Percentiles rank a stretch among this genome's conserved stretches.
Evolutionary conservation across 306 rosid genomes (phyloP).

Genomic region (Lathyrus oleraceus): DNA sequence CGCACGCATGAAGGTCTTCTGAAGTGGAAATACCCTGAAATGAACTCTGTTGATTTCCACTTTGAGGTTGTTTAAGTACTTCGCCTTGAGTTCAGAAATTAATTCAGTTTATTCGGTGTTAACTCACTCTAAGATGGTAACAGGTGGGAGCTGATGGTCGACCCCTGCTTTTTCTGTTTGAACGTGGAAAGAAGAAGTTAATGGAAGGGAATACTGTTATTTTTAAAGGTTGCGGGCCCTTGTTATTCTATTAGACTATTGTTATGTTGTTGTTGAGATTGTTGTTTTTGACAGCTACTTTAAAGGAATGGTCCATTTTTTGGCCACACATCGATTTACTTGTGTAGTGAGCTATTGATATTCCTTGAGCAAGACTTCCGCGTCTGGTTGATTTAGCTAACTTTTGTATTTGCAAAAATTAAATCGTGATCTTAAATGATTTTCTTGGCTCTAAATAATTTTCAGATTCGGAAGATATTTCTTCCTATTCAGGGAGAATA

Average conservation of each 20-base stretch:
- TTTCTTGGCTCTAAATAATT: constrained; percentile 5
- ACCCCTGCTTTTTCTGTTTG: constrained; percentile 65
- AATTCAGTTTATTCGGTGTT: constrained; percentile 25
- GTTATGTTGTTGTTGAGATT: background rate
- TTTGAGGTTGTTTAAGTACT: constrained; percentile 67
- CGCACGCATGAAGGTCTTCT: constrained; percentile 99
- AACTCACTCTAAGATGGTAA: constrained; percentile 29
- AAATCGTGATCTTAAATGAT: background rate
- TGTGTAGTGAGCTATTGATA: constrained; percentile 10
- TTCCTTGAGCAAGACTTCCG: constrained; percentile 3
- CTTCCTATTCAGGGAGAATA: constrained; percentile 71
- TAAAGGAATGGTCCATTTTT: background rate
- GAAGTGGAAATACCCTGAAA: constrained; percentile 88
- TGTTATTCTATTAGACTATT: constrained; percentile 2
- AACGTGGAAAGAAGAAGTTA: constrained; percentile 82
- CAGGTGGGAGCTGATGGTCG: constrained; percentile 60
- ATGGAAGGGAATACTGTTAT: constrained; percentile 76
- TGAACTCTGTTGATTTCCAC: constrained; percentile 94
- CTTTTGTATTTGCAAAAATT: background rate
- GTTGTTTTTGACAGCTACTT: background rate
- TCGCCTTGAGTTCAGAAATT: constrained; percentile 31
- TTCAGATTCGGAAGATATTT: constrained; percentile 68
- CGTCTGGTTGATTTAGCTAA: constrained; percentile 14
- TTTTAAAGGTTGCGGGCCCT: constrained; percentile 62
- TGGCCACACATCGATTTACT: background rate